Base-by-base conservation (phyloP, 192 early-diverging fungal genomes). In the Podila epigama region DNA sequence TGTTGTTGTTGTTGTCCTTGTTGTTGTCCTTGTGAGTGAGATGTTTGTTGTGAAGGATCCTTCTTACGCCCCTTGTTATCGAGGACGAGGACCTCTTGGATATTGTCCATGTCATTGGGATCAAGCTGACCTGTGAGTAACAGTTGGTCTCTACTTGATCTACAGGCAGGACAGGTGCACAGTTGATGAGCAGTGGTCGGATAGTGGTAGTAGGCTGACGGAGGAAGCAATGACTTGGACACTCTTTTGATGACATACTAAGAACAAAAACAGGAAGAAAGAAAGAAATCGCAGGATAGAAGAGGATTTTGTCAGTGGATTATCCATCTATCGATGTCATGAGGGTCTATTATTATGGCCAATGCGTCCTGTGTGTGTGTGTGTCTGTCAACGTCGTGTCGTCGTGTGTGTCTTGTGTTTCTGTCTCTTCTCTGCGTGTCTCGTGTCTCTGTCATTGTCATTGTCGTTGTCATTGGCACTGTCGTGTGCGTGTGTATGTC, bases 211-310 rank as follows among this genome's bases (percentile, higher is more conserved):
- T 77, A 77, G 15, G 73, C 73, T 20, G 73, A 77, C 33, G 73
- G 73, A 4, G 73, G 73, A 25, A 77, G n/a, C 37, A 64, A 60
- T 15, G 73, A 37, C 34, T 77, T 77, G 44, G 73, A 68, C 11
- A 77, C 73, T 62, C 61, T 29, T 60, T 77, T 77, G 56, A 77
- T 68, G 10, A 77, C 73, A 54, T 77, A 77, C 73, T 77, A 27
- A 16, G 54, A 15, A 32, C 11, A 29, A 52, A 36, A 9, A 29
- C 16, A 55, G 33, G 22, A 18, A 52, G 25, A 20, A 20, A 63
- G 20, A 16, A 2, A 10, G n/a, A 65, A 0, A 15, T 35, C 15
- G 28, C 15, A 39, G 55, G 33, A 37, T n/a, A n/a, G n/a, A n/a
- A n/a, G n/a, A n/a, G n/a, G n/a, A n/a, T n/a, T n/a, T n/a, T n/a